Evolutionary conservation across 805 yeast species (phyloP).

Genomic region (Ogataea angusta): DNA sequence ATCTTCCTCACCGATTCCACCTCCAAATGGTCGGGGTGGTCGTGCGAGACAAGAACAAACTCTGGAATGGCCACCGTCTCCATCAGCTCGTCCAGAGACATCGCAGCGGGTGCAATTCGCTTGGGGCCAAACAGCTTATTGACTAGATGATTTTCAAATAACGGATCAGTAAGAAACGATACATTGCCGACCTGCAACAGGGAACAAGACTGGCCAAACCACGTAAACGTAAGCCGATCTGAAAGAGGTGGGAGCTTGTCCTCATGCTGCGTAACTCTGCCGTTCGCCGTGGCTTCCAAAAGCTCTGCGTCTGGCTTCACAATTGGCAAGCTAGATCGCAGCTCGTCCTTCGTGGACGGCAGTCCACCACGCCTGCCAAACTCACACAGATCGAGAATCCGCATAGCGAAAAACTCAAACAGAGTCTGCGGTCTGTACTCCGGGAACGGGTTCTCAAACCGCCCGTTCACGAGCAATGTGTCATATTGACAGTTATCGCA

Average conservation of each 20-base stretch:
- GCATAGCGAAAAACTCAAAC: slow-evolving; percentile 75
- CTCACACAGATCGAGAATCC: slow-evolving; percentile 69
- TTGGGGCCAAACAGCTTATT: slow-evolving; percentile 72
- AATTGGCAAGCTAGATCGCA: slow-evolving; percentile 58
- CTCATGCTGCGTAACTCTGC: slow-evolving; percentile 7
- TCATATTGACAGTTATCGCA: slow-evolving; percentile 32
- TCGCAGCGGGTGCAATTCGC: slow-evolving; percentile 77
- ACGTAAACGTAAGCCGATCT: slow-evolving; percentile 64
- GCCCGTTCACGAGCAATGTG: slow-evolving; percentile 59
- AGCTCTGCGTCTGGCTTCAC: slow-evolving; percentile 53
- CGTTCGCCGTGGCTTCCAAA: slow-evolving; percentile 26
- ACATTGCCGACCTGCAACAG: slow-evolving; percentile 65
- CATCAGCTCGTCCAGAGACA: slow-evolving; percentile 52
- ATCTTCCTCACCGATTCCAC: slow-evolving; percentile 49
- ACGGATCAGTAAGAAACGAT: slow-evolving; percentile 84
- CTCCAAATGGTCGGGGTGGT: slow-evolving; percentile 95
- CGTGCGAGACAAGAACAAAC: slow-evolving; percentile 80
- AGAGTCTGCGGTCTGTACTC: slow-evolving; percentile 90
- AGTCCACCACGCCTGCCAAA: slow-evolving; percentile 55
- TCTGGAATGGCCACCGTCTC: slow-evolving; percentile 51
- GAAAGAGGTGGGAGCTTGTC: slow-evolving; percentile 33
- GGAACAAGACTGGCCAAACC: slow-evolving; percentile 94
- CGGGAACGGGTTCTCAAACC: slow-evolving; percentile 85
- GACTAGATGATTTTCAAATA: slow-evolving; percentile 65
- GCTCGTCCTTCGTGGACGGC: slow-evolving; percentile 44